A percentile compares a stretch with the other conserved stretches of the same genome.
These are phyloP conservation scores for Imleria badia DNA, from an alignment of 768 basidiomycete genomes.

Conservation along the genomic window DNA sequence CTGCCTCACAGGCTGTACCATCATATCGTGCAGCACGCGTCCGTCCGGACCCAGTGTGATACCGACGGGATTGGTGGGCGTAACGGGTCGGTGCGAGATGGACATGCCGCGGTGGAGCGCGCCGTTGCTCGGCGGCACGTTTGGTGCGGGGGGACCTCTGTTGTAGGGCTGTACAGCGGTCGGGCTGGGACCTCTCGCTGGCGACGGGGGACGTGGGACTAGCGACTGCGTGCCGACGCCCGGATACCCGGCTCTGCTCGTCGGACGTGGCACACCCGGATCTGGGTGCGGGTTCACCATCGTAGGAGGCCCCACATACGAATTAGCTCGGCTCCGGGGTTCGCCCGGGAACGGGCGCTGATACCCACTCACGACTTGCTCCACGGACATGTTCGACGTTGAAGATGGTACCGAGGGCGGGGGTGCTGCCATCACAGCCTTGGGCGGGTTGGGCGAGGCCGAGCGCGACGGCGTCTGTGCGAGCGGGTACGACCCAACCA, in stretches of 20 bases:
- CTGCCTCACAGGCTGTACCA: conserved; percentile 43
- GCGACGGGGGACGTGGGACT: conserved; percentile 65
- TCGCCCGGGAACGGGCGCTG: conserved; percentile 89
- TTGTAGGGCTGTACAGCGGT: conserved; percentile 15
- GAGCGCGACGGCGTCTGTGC: conserved; percentile 56
- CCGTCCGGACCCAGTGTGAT: conserved; percentile 82
- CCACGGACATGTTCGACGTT: conserved; percentile 55
- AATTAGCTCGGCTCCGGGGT: conserved; percentile 55
- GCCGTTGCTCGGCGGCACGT: neutral
- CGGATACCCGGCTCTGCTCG: conserved; percentile 66
- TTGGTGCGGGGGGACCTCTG: conserved; percentile 4
- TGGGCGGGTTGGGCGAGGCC: conserved; percentile 69
- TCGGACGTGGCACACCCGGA: conserved; percentile 48
- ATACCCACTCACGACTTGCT: conserved; percentile 75
- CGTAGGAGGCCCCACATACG: conserved; percentile 36
- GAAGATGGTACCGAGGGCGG: conserved; percentile 33
- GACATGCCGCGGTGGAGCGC: conserved; percentile 16
- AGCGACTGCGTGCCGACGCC: conserved; percentile 79
- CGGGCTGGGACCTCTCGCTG: conserved; percentile 33
- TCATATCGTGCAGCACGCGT: conserved; percentile 75
- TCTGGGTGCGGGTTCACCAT: conserved; percentile 25
- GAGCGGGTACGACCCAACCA: conserved; percentile 77
- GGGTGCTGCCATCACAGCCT: conserved; percentile 74
- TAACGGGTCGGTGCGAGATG: conserved; percentile 47
- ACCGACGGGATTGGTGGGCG: conserved; percentile 78